Base-by-base conservation (phyloP, 768 basidiomycete species). In the Exidia glandulosa region DNA sequence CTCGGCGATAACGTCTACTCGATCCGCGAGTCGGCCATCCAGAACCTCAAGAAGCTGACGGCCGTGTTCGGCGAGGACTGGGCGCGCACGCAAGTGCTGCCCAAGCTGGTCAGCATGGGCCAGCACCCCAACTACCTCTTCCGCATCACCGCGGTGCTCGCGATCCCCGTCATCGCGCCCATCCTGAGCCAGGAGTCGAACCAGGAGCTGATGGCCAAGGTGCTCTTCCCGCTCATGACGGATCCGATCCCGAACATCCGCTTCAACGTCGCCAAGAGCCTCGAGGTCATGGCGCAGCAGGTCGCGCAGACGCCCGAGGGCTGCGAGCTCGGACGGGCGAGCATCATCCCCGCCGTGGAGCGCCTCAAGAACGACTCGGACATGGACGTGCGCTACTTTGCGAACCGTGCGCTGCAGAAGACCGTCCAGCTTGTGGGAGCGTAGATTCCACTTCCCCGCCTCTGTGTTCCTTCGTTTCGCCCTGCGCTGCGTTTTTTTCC, bases 21-120 rank as follows among this genome's bases (percentile, higher is more conserved):
- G 70, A 99, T 99, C 70, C 86, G 96, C 50, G 96, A 99, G 72
- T 88, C 95, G n/a, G 96, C 96, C 0, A 98, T 93, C 0, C 82
- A 90, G 71, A 99, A 99, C 72, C 77, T 99, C 65, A 93, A 92
- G 77, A 96, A 94, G 70, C 76, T 99, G 68, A 95, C 95, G 16
- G 95, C 98, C 66, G 95, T 98, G 14, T 99, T 99, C 66, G 96
- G 96, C 50, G 93, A 96, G 29, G 94, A 97, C 6, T 99, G 96
- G 96, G 92, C 96, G 32, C 87, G 85, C 70, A 77, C 81, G 56
- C 85, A 93, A 32, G 97, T 99, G 66, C 90, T 98, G 36, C 96
- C 96, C 3, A 95, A 95, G 73, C 91, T 99, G 25, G 86, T 97
- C 73, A 90, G 86, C 56, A 98, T 98, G 96, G 94, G 93, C 3